A percentile compares a stretch with the other conserved stretches of the same genome.
phyloP scores from a whole-genome alignment of 805 yeast genomes.

The Candida chauliodis region DNA sequence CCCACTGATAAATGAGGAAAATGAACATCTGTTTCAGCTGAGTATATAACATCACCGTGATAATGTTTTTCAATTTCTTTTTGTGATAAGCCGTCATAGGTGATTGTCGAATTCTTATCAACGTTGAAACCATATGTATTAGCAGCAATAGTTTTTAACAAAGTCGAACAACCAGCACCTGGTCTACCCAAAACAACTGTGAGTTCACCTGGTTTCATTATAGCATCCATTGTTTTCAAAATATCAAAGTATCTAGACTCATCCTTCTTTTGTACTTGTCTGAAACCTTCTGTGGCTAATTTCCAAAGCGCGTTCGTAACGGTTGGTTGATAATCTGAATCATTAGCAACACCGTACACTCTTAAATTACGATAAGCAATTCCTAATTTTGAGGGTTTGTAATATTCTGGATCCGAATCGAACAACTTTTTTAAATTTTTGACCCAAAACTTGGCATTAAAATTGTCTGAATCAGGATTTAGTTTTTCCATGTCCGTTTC shows the following conservation, averaged over 20 bases:
- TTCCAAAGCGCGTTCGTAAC: conserved; percentile 42
- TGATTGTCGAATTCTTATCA: conserved; percentile 26
- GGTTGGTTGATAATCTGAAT: conserved; percentile 64
- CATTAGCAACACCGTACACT: conserved; percentile 64
- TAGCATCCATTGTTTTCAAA: conserved; percentile 32
- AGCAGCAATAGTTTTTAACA: conserved; percentile 35
- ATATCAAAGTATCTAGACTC: conserved; percentile 27
- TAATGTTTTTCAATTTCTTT: conserved; percentile 25
- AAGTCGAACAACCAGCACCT: conserved; percentile 41
- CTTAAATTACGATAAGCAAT: conserved; percentile 55
- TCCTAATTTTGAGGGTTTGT: conserved; percentile 58
- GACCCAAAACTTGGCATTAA: conserved; percentile 64
- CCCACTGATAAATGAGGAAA: conserved; percentile 55
- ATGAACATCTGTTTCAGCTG: conserved; percentile 55
- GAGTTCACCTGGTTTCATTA: conserved; percentile 36
- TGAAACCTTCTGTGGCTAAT: conserved; percentile 15
- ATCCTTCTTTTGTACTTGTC: conserved; percentile 17
- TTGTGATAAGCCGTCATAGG: conserved; percentile 33
- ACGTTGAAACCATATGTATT: conserved; percentile 37
- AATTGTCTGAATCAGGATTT: conserved; percentile 58
- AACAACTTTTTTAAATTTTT: conserved; percentile 55
- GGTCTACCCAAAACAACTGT: conserved; percentile 42
- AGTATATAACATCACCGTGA: conserved; percentile 39
- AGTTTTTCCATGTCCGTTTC: conserved; percentile 35
- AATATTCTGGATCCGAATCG: conserved; percentile 57